phyloP scores from a whole-genome alignment of 2,329 filamentous ascomycete species.

The Fusarium tjaetaba region DNA sequence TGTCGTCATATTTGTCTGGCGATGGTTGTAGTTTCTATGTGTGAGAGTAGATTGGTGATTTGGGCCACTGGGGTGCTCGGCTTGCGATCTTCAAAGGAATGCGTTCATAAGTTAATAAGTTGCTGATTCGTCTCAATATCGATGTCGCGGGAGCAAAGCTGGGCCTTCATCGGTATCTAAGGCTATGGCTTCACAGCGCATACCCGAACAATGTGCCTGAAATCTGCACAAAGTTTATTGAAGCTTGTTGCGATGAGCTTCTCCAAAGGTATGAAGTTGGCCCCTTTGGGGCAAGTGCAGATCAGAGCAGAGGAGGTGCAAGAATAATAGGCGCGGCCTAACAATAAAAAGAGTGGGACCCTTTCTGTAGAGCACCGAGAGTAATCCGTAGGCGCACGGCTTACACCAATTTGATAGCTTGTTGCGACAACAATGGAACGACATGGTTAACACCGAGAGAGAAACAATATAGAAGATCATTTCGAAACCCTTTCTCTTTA shows the following conservation, averaged over 20 bases:
- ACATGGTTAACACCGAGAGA: background rate
- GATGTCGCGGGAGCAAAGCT: constrained; percentile 40
- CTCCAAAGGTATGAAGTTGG: constrained; percentile 8
- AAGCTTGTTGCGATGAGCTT: constrained; percentile 15
- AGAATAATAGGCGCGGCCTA: constrained; percentile 12
- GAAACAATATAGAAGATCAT: background rate
- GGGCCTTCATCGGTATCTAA: constrained; percentile 46
- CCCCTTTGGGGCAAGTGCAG: constrained; percentile 21
- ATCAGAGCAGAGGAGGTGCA: constrained; percentile 27
- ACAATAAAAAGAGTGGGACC: constrained; percentile 26
- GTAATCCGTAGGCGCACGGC: background rate
- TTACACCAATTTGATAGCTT: background rate
- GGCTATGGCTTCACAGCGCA: constrained; percentile 42
- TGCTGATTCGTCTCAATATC: constrained; percentile 34
- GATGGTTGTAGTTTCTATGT: background rate
- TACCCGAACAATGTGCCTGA: constrained; percentile 39
- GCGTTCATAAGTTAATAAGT: constrained; percentile 9
- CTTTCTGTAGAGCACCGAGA: background rate
- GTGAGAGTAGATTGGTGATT: background rate
- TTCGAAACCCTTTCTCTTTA: background rate
- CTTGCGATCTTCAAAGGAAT: constrained; percentile 2
- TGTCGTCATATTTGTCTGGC: constrained; percentile 54
- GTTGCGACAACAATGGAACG: background rate
- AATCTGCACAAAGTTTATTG: background rate
- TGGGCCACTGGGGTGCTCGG: background rate